phyloP scores from a whole-genome alignment of 2,329 filamentous ascomycete species.

The Colletotrichum sp. region DNA sequence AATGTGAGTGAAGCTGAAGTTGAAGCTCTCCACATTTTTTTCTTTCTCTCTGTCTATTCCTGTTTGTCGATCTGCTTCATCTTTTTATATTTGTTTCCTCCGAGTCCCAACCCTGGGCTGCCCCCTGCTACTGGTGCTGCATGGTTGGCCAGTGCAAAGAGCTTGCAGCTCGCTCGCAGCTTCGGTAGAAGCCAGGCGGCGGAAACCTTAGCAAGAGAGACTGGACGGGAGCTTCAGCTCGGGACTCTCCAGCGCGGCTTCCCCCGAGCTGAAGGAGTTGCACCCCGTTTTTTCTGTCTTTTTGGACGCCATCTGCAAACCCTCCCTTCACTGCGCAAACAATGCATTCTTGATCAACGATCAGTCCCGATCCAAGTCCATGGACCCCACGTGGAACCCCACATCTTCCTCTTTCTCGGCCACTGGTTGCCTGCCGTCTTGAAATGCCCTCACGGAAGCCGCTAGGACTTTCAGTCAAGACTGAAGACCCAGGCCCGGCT shows the following conservation, averaged over 20 bases:
- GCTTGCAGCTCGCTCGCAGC: neutral
- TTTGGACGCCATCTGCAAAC: neutral
- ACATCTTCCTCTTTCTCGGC: neutral
- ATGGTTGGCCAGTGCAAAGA: neutral
- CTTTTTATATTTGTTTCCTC: neutral
- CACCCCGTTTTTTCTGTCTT: neutral
- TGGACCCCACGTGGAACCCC: conserved; percentile 11
- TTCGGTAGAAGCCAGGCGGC: neutral
- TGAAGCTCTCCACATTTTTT: neutral
- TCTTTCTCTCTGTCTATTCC: neutral
- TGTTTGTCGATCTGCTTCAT: neutral
- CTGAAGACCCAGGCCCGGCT: neutral
- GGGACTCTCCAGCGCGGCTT: neutral
- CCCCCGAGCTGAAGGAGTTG: neutral
- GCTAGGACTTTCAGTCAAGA: neutral
- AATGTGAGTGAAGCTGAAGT: neutral
- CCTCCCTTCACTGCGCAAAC: conserved; percentile 5
- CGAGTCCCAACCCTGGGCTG: neutral
- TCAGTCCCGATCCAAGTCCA: neutral
- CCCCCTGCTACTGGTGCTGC: neutral
- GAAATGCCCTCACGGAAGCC: neutral
- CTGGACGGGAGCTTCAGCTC: neutral
- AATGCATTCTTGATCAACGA: conserved; percentile 2
- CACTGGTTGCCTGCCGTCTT: neutral
- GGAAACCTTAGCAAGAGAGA: neutral